Evolutionary conservation across 345 rosid genomes (phyloP).

Genomic region (Aegle marmelos): DNA sequence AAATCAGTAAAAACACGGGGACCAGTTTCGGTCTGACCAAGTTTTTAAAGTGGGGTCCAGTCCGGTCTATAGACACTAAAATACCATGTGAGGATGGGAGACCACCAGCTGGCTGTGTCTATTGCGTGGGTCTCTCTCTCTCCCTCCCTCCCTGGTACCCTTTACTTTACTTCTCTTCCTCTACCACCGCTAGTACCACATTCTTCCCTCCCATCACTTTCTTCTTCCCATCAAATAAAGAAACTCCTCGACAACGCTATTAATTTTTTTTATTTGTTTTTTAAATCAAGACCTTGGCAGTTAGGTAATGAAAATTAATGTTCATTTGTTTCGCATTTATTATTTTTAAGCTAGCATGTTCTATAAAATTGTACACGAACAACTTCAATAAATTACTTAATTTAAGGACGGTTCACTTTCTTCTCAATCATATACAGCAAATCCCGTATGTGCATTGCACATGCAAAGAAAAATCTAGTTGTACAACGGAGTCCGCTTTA

Average conservation of each 20-base stretch:
- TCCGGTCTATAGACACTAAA: constrained; percentile 9
- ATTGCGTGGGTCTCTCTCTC: constrained; percentile 24
- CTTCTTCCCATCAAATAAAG: background rate
- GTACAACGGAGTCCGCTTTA: background rate
- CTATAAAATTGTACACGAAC: background rate
- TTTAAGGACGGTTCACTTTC: background rate
- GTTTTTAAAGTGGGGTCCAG: constrained; percentile 27
- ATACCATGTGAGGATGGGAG: constrained; percentile 46
- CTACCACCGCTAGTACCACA: background rate
- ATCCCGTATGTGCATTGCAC: constrained; percentile 10
- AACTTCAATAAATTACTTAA: background rate
- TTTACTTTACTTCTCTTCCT: background rate
- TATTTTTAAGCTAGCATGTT: background rate
- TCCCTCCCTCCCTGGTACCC: background rate
- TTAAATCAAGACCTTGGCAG: no score
- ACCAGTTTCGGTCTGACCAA: constrained; percentile 22
- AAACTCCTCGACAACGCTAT: background rate
- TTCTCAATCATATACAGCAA: constrained; percentile 1
- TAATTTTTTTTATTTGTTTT: background rate
- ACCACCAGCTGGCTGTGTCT: constrained; percentile 60
- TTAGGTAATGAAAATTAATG: background rate
- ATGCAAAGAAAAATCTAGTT: constrained; percentile 1
- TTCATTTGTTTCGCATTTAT: background rate
- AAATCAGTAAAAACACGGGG: constrained; percentile 27
- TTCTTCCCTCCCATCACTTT: background rate